Evolutionary conservation across 2,329 filamentous ascomycete species (phyloP), one percentile per base, ranked within the genome.

Genomic region (Epichloe sylvatica): DNA sequence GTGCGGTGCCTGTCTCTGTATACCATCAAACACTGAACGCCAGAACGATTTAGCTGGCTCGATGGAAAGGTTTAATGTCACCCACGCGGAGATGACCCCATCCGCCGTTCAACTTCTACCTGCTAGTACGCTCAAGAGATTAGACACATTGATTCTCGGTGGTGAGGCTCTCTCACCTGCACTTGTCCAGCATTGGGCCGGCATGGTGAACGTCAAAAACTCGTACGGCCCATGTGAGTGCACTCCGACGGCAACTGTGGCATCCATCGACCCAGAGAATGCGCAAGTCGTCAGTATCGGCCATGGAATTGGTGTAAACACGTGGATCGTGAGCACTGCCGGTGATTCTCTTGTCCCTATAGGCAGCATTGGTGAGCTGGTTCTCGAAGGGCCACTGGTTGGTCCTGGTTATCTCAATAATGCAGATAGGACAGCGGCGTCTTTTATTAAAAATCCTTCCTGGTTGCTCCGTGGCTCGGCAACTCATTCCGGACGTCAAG

Each of bases 341-440:
- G 45, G 57, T 15, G 50, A 53, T 19, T 40, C 34, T 35, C 3
- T 51, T 63, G 6, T 44, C 53, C 1, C 54, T 57, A 0, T 42
- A 55, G 30, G 56, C 55, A 3, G 47, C 4, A 40, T 58, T 2
- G 62, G 61, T 3, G 62, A 64, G 44, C 49, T 63, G 2, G n/a
- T 61, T 1, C 44, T 63, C 13, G 58, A 63, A 41, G 58, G 60
- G 0, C 59, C 57, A 2, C 46, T 57, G 0, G 51, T 64, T 2
- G 55, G 53, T 3, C 49, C 51, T 0, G 60, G 57, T 3, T 66
- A 58, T 33, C 50, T 62, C 3, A 38, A 51, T 7, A 50, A 60
- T 23, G 42, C 50, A 2, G 51, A 51, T 7, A 56, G 53, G 49
- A 63, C 60, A 2, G 59, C 19, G 30, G 37, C 15, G 5, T 21